Base-by-base conservation (phyloP, 176 grass and related monocot species). In the Oryza glumipatula region DNA sequence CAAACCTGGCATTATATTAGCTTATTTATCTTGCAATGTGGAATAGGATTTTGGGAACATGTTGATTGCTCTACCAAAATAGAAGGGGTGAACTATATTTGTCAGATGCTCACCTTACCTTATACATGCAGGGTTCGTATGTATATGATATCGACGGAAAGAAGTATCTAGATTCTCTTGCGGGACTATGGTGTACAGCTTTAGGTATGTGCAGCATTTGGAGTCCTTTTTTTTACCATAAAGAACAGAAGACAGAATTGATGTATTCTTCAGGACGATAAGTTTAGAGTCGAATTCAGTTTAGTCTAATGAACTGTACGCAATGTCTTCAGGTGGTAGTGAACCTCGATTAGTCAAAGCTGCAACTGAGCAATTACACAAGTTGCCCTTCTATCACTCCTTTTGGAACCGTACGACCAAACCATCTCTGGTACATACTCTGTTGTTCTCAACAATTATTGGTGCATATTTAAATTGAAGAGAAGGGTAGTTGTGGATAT, bases 351-450 rank as follows among this genome's bases (percentile, higher is more conserved):
- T 98, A 85, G 60, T 96, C 84, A 93, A 92, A 84, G 96, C 93
- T 60, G 96, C 96, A 81, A 92, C 83, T 43, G 87, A 90, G 2
- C 96, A 98, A 64, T 83, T 98, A 88, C 94, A 98, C 78, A 92
- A 92, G 65, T 80, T 98, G 36, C 96, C 96, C 9, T 98, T 98
- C 82, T 98, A 98, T 30, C 96, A 98, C 56, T 98, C 96, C 24
- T 98, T 98, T 52, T 98, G 96, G 96, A 98, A 98, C 49, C 91
- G 93, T 68, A 98, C 96, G 26, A 98, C 96, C 44, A 98, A 82
- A 81, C 93, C 96, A 35, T 92, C 96, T 32, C 32, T 98, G 93
- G 96, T 98, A 84, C 4, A 63, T 80, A 47, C 68, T 85, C 79
- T 46, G 32, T 84, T 70, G 39, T 41, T 38, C 28, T 82, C 19